Conservation (phyloP, 1,139 yeast genomes). For the Sugiyamaella neomexicana region DNA sequence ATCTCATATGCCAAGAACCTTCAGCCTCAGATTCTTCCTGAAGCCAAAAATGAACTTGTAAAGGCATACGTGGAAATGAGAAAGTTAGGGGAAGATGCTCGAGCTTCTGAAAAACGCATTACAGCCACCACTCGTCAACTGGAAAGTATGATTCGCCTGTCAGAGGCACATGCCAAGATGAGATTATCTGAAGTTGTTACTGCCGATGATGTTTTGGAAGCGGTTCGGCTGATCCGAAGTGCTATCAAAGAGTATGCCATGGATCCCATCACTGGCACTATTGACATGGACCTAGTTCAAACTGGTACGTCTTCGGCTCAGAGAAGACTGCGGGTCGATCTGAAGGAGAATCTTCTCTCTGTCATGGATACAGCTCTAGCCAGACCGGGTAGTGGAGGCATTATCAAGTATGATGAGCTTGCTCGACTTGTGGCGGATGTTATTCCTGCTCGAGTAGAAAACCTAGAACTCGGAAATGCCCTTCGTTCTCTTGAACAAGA, state of each 20-base stretch:
- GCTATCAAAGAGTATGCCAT: constrained; percentile 98
- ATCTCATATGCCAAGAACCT: constrained; percentile 85
- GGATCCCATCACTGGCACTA: constrained; percentile 93
- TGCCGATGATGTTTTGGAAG: constrained; percentile 84
- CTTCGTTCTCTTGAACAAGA: constrained; percentile 72
- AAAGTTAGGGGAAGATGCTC: constrained; percentile 85
- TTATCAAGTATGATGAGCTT: constrained; percentile 63
- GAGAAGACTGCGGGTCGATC: constrained; percentile 73
- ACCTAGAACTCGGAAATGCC: constrained; percentile 66
- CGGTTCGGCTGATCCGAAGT: constrained; percentile 85
- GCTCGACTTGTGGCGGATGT: constrained; percentile 66
- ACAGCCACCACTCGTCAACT: constrained; percentile 98
- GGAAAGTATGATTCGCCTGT: constrained; percentile 89
- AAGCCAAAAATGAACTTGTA: constrained; percentile 85
- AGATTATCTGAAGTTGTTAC: constrained; percentile 71
- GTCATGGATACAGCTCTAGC: constrained; percentile 57
- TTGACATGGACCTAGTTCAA: constrained; percentile 95
- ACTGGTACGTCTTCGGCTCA: constrained; percentile 94
- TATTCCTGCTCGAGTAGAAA: constrained; percentile 67
- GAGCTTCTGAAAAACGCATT: constrained; percentile 83
- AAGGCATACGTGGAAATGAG: constrained; percentile 91
- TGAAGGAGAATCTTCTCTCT: constrained; percentile 65
- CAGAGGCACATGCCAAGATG: constrained; percentile 98
- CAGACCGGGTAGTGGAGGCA: constrained; percentile 23
- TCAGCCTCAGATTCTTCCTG: constrained; percentile 74